Evolutionary conservation across 208 protist species (phyloP).

Genomic region (Wallacemonas sp.): DNA sequence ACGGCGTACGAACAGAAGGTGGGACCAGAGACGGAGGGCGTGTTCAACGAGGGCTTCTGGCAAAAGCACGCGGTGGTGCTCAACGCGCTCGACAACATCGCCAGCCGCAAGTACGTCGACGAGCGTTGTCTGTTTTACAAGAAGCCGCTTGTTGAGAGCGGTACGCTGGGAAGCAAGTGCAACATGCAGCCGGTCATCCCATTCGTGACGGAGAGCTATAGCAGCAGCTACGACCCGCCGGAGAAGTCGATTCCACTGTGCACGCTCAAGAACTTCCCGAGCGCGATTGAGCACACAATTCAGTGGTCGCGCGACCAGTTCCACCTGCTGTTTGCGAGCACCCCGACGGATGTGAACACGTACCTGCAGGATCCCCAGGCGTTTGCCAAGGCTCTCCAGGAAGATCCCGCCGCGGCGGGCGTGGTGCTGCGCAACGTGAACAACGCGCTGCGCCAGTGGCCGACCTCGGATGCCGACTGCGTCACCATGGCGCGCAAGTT

Average conservation of each 20-base stretch:
- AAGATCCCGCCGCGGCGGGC: constrained; percentile 69
- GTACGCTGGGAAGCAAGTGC: constrained; percentile 99
- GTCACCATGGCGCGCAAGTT: constrained; percentile 91
- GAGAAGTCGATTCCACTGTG: constrained; percentile 99
- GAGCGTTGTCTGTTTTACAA: constrained; percentile 94
- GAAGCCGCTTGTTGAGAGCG: constrained; percentile 98
- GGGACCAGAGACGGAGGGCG: constrained; percentile 95
- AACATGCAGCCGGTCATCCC: constrained; percentile 98
- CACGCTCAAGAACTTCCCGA: constrained; percentile 99
- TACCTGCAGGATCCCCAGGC: constrained; percentile 73
- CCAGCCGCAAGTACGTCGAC: constrained; percentile 97
- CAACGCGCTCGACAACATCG: constrained; percentile 99
- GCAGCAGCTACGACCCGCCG: constrained; percentile 96
- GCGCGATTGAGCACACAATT: constrained; percentile 99
- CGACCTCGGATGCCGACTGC: constrained; percentile 93
- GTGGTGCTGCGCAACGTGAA: constrained; percentile 71
- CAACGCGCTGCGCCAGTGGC: constrained; percentile 78
- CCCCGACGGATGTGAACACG: constrained; percentile 79
- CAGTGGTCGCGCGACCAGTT: constrained; percentile 95
- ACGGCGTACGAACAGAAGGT: constrained; percentile 90
- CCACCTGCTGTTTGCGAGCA: constrained; percentile 81
- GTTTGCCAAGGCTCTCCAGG: constrained; percentile 64
- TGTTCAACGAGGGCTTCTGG: constrained; percentile 98
- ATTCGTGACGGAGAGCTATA: constrained; percentile 98
- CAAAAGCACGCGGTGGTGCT: constrained; percentile 90